phyloP scores from a whole-genome alignment of 495 filamentous ascomycete species.

The Hypoxylon trugodes region DNA sequence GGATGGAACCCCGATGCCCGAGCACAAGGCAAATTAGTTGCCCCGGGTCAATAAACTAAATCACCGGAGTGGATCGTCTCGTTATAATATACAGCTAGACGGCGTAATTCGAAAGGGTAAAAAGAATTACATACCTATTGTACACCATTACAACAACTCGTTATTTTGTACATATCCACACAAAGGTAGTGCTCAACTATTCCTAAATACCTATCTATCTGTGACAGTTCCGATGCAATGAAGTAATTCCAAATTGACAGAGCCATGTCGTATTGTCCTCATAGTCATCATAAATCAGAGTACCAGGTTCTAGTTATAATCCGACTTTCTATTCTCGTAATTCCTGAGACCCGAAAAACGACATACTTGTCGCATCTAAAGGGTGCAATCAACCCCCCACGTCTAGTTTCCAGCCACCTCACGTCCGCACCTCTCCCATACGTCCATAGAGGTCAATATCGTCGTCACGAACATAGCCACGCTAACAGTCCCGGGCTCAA shows the following conservation, averaged over 20 bases:
- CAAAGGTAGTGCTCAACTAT: constrained; percentile 19
- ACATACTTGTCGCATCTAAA: no score
- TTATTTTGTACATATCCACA: constrained; percentile 35
- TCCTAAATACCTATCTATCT: background rate
- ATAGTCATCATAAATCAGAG: no score
- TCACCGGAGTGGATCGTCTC: background rate
- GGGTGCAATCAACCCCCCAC: constrained; percentile 1
- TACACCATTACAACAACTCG: constrained; percentile 26
- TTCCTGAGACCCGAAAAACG: no score
- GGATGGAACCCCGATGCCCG: constrained; percentile 83
- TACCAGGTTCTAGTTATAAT: no score
- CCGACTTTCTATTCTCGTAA: no score
- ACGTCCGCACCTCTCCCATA: constrained; percentile 63
- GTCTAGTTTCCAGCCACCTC: constrained; percentile 35
- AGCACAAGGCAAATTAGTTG: constrained; percentile 81
- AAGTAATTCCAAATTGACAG: background rate
- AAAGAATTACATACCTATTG: constrained; percentile 24
- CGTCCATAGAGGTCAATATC: constrained; percentile 61
- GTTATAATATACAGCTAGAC: constrained; percentile 25
- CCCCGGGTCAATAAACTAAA: constrained; percentile 83
- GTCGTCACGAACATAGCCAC: constrained; percentile 66
- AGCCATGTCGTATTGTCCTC: background rate
- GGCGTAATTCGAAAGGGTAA: constrained; percentile 30
- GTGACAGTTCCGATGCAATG: background rate
- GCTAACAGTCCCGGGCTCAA: constrained; percentile 55